Base-by-base conservation (phyloP, 1,139 yeast species). In the Suhomyces ambrosiae region DNA sequence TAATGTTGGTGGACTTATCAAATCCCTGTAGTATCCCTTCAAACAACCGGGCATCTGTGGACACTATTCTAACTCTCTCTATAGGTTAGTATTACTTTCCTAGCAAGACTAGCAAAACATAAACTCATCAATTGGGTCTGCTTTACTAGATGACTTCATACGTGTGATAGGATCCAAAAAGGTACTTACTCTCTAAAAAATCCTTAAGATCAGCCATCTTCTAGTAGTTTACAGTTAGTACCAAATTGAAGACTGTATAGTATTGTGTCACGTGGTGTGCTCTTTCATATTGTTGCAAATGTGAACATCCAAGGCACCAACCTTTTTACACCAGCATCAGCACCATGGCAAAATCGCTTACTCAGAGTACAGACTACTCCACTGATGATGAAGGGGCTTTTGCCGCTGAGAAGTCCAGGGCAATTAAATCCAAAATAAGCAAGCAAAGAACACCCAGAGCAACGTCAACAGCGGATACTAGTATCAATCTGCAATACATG, bases 1-100 rank as follows among this genome's bases (percentile, higher is more conserved):
- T 71, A 14, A 90, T 54, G 54, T 90, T 90, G 18, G 95, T 84
- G 34, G 84, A 71, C 51, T 84, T 82, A 58, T 90, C 97, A 53
- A 74, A 89, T 14, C 96, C 95, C 55, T 82, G 82, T 27, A 90
- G 73, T 18, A 63, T 70, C 1, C 96, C 97, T 56, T 78, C 73
- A 40, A 82, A 78, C 43, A 79, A 65, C 38, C 89, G 68, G 13
- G 95, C 97, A 54, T 87, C 96, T 2, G 94, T 78, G n/a, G 95
- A 84, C 37, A 90, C 71, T 9, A 89, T 76, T 39, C 85, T 74
- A 9, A 89, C 90, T 48, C 69, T 68, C 46, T 76, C 81, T 74
- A 46, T 23, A 15, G 14, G 71, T 65, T 63, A 66, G 70, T 63
- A 58, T 23, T 21, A n/a, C 21, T n/a, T n/a, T n/a, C n/a, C n/a